These are phyloP conservation scores for Apophysomyces elegans DNA, from an alignment of 371 early-diverging fungal species.

Conservation along the genomic window DNA sequence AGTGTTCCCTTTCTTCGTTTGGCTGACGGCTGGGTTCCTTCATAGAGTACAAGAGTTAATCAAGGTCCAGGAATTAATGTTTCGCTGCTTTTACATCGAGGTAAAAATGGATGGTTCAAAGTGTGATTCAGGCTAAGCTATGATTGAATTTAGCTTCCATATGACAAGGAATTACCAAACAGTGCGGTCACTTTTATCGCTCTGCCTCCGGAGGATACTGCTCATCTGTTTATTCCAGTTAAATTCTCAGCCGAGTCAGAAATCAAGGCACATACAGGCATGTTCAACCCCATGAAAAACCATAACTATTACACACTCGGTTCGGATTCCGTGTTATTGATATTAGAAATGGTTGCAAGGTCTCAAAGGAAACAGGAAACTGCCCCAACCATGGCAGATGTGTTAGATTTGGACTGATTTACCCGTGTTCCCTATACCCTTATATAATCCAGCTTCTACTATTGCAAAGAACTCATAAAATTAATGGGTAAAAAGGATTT, in stretches of 20 bases:
- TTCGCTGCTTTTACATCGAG: slow-evolving; percentile 61
- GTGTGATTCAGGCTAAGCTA: neutral
- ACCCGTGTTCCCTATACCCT: neutral
- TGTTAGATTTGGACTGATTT: neutral
- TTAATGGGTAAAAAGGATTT: too few relatives aligned
- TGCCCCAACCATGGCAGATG: neutral
- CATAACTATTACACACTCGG: slow-evolving; percentile 57
- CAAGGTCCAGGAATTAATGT: slow-evolving; percentile 44
- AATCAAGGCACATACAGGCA: slow-evolving; percentile 59
- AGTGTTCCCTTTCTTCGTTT: neutral
- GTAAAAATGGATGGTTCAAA: slow-evolving; percentile 22
- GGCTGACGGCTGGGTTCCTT: neutral
- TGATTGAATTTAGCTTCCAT: slow-evolving; percentile 19
- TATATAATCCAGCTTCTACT: neutral
- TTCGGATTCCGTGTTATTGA: slow-evolving; percentile 43
- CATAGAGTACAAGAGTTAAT: slow-evolving; percentile 44
- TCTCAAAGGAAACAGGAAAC: neutral
- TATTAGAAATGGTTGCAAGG: slow-evolving; percentile 50
- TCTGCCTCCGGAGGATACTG: slow-evolving; percentile 43
- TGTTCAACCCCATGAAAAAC: slow-evolving; percentile 58
- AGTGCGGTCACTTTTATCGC: slow-evolving; percentile 53
- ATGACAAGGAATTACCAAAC: slow-evolving; percentile 25
- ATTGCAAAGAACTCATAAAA: too few relatives aligned
- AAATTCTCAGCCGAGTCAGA: slow-evolving; percentile 33
- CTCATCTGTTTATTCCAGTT: slow-evolving; percentile 39